Percentiles rank a stretch among this genome's conserved stretches.
These are phyloP conservation scores for Microascus cirrosus DNA, from an alignment of 2,329 filamentous ascomycete genomes.

Conservation along the genomic window DNA sequence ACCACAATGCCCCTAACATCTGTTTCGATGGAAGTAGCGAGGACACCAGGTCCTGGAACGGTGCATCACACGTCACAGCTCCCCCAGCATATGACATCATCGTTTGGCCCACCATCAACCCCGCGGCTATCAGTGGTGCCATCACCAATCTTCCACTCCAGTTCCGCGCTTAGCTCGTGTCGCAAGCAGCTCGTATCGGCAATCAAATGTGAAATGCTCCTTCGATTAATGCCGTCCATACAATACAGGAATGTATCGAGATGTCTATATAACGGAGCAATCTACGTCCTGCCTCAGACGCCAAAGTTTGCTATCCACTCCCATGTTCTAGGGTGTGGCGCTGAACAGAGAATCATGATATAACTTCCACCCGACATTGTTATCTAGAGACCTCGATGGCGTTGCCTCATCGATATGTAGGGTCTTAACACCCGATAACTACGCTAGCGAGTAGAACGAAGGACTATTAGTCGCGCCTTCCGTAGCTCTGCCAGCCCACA, in stretches of 20 bases:
- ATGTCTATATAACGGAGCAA: background rate
- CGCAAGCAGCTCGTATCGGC: background rate
- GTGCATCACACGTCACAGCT: background rate
- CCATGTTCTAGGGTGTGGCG: constrained; percentile 5
- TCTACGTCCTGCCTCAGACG: background rate
- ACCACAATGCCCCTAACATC: too few species aligned
- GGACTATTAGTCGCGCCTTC: background rate
- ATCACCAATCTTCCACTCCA: background rate
- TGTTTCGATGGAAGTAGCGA: background rate
- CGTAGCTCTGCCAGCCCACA: background rate
- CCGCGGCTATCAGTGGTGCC: constrained; percentile 8
- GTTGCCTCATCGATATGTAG: background rate
- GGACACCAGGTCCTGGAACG: background rate
- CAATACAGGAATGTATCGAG: background rate
- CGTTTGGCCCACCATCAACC: constrained; percentile 8
- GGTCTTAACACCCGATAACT: background rate
- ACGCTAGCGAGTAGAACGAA: background rate
- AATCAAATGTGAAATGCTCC: too few species aligned
- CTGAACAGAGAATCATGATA: background rate
- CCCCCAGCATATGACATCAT: constrained; percentile 1
- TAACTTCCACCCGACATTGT: background rate
- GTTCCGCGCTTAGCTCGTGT: background rate
- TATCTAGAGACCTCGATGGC: background rate
- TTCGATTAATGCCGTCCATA: too few species aligned
- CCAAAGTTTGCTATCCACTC: background rate